Evolutionary conservation across 257 asterid species (phyloP).

Genomic region (Capsicum baccatum): DNA sequence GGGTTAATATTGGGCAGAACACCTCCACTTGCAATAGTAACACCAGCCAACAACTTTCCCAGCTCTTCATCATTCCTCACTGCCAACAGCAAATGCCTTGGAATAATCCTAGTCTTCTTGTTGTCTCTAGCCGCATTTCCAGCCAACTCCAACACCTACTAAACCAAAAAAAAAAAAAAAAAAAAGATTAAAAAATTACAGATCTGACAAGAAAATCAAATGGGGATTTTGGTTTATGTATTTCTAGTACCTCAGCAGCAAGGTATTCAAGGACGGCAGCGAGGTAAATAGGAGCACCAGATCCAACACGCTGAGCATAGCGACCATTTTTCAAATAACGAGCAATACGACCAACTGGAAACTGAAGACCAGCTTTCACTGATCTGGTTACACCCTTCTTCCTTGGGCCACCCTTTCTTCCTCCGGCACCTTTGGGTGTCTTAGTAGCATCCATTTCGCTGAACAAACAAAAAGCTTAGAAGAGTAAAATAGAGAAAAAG

Average conservation of each 20-base stretch:
- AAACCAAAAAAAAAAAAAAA: neutral
- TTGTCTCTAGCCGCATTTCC: conserved; percentile 63
- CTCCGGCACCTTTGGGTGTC: conserved; percentile 41
- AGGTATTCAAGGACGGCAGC: conserved; percentile 57
- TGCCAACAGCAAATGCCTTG: conserved; percentile 53
- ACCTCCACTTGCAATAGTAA: conserved; percentile 54
- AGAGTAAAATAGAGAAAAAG: neutral
- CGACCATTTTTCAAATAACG: conserved; percentile 53
- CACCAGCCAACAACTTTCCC: conserved; percentile 49
- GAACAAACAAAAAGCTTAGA: neutral
- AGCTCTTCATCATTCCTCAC: conserved; percentile 58
- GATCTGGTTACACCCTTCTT: conserved; percentile 51
- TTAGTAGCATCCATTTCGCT: conserved; percentile 32
- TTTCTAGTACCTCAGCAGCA: conserved; percentile 50
- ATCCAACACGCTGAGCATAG: conserved; percentile 52
- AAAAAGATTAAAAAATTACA: neutral
- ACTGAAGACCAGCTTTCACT: conserved; percentile 59
- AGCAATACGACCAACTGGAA: conserved; percentile 59
- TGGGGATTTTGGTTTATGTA: neutral
- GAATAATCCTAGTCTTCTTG: conserved; percentile 51
- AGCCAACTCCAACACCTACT: conserved; percentile 54
- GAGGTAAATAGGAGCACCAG: conserved; percentile 52
- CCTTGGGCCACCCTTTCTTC: conserved; percentile 49
- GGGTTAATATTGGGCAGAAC: conserved; percentile 55
- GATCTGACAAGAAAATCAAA: neutral